Base-by-base conservation (phyloP, 176 grass and related monocot species). In the Raddia distichophylla region DNA sequence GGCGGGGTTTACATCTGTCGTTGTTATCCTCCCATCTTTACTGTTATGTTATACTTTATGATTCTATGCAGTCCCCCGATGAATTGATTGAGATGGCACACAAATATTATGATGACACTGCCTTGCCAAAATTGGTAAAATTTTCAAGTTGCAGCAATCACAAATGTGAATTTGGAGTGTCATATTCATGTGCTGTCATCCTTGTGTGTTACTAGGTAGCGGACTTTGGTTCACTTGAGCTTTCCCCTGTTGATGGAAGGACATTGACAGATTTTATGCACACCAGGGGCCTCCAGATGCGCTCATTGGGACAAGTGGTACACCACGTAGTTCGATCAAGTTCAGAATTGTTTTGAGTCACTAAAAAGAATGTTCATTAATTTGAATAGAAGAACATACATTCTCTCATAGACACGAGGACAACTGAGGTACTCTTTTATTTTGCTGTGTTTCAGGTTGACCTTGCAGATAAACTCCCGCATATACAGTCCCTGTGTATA, bases 231-330 rank as follows among this genome's bases (percentile, higher is more conserved):
- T 98, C 96, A 73, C 96, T 98, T 80, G 93, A 98, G 88, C 93
- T 98, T 84, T 98, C 96, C 70, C 96, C 93, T 82, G 96, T 98
- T 76, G 96, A 98, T 93, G 96, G 96, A 84, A 93, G 91, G 89
- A 98, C 96, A 86, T 48, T 98, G 80, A 98, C 96, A 20, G 96
- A 98, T 81, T 98, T 98, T 90, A 98, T 98, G 96, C 96, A 98
- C 77, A 95, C 96, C 19, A 92, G 96, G 78, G 96, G 96, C 73
- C 91, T 98, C 54, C 92, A 93, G 83, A 98, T 98, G 96, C 84
- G 71, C 69, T 98, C 96, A 77, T 69, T 98, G 50, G 96, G 96
- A 74, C 89, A 80, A 84, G 92, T 98, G 90, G 96, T 98, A 98
- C 71, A 61, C 40, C 59, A 62, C 17, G 0, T 63, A 60, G 76